Base-by-base conservation (phyloP, 257 asterid genomes). In the Solanum chaucha region DNA sequence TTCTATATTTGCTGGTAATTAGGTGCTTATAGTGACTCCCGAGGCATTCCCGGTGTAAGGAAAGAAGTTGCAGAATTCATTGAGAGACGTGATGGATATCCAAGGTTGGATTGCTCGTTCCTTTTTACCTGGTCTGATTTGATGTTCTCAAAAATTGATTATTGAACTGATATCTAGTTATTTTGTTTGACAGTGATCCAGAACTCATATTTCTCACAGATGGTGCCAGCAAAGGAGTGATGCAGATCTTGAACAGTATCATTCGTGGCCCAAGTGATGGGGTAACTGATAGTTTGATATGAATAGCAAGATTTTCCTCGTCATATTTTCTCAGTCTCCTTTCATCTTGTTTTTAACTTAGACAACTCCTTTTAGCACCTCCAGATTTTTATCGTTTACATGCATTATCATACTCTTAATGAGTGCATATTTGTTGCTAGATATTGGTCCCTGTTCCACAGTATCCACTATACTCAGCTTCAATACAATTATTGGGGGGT, bases 171-270 rank as follows among this genome's bases (percentile, higher is more conserved):
- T 68, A 41, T 19, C 72, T n/a, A 24, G 46, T 48, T 65, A 10
- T 81, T 71, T 86, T 41, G 35, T 87, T 51, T 65, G 88, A 88
- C 98, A 97, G 99, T 91, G 99, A 96, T 90, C 98, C 99, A 26
- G 99, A 97, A 87, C 98, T 94, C 87, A 94, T 97, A 92, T 97
- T 92, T 89, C 95, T 97, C 80, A 97, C 99, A 12, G 99, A 96
- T 86, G 99, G 99, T 84, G 99, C 99, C 40, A 97, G 99, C 94
- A 96, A 96, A 93, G 99, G 99, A 89, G 99, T 97, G n/a, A 92
- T 90, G 93, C 99, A 97, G 94, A 97, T 93, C 77, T 89, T 96
- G 91, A 92, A 95, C 65, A 83, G 94, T 87, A 88, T 90, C 82
- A 95, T 97, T 88, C 96, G 98, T 28, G 93, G 91, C 86, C 87